phyloP scores from a whole-genome alignment of 1,284 basidiomycete genomes.

The Sphagnurus paluster region DNA sequence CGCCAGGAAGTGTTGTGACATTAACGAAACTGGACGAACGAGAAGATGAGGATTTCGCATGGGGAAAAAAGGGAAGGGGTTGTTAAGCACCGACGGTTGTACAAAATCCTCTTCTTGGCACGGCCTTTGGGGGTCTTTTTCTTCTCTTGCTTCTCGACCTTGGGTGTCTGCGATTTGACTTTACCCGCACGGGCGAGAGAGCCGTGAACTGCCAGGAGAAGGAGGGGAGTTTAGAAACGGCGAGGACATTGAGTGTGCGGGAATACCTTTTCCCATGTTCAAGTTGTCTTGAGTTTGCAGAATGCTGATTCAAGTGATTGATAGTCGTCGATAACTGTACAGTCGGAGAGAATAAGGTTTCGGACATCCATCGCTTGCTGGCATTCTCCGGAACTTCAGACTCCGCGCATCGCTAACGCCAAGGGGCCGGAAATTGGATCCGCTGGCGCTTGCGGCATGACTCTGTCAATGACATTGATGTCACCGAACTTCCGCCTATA shows the following conservation, averaged over 20 bases:
- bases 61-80: neutral
- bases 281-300: constrained; percentile 23
- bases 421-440: too few relatives aligned
- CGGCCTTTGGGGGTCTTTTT: constrained; percentile 96
- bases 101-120: constrained; percentile 94
- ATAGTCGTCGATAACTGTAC: constrained; percentile 22
- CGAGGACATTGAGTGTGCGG: neutral
- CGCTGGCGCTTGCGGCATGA: too few relatives aligned
- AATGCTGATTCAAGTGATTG: constrained; percentile 2
- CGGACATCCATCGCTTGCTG: constrained; percentile 8
- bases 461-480: too few relatives aligned
- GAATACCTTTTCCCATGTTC: constrained; percentile 26
- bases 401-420: too few relatives aligned
- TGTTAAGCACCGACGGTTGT: constrained; percentile 82
- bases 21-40: constrained; percentile 79
- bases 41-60: neutral
- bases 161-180: constrained; percentile 97
- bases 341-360: constrained; percentile 20
- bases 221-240: neutral
- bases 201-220: constrained; percentile 81
- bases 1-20: constrained; percentile 86
- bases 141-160: constrained; percentile 98
- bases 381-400: too few relatives aligned
- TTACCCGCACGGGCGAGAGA: constrained; percentile 99
- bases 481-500: too few relatives aligned